These are phyloP conservation scores for Coelastrella sp. DNA, from an alignment of 139 green algal species.

Conservation along the genomic window DNA sequence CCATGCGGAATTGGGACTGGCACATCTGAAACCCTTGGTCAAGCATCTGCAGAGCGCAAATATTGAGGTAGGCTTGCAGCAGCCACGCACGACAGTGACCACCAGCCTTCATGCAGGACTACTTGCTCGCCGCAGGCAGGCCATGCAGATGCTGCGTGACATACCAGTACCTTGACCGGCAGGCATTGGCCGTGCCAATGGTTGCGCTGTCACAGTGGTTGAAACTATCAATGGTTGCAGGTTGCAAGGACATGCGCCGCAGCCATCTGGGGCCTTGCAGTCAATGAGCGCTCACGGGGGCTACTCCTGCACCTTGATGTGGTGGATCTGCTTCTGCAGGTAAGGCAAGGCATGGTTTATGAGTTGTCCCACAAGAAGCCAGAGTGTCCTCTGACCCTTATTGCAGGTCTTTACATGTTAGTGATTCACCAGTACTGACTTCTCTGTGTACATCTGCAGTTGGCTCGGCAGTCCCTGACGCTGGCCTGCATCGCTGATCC, in stretches of 20 bases:
- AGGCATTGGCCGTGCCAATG: background rate
- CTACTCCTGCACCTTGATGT: conserved; percentile 59
- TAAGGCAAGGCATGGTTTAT: background rate
- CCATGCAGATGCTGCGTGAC: too few species aligned
- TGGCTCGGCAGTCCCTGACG: conserved; percentile 30
- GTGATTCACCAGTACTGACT: background rate
- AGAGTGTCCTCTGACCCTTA: too few species aligned
- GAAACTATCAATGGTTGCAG: background rate
- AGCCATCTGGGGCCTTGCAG: conserved; percentile 50
- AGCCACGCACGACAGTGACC: background rate
- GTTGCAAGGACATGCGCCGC: conserved; percentile 60
- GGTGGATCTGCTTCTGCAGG: conserved; percentile 36
- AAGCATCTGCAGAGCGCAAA: conserved; percentile 49
- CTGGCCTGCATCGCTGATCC: conserved; percentile 10
- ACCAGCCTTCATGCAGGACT: too few species aligned
- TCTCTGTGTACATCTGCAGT: background rate
- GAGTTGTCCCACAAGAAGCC: too few species aligned
- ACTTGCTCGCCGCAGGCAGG: too few species aligned
- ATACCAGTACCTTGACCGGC: too few species aligned
- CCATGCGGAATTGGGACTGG: conserved; percentile 65
- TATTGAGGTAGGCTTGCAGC: conserved; percentile 49
- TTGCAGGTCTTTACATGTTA: too few species aligned
- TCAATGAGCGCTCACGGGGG: background rate
- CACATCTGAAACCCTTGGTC: conserved; percentile 58
- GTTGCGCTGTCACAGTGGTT: too few species aligned